Conservation (phyloP, 805 yeast genomes). For the Candida khao-thaluensis region DNA sequence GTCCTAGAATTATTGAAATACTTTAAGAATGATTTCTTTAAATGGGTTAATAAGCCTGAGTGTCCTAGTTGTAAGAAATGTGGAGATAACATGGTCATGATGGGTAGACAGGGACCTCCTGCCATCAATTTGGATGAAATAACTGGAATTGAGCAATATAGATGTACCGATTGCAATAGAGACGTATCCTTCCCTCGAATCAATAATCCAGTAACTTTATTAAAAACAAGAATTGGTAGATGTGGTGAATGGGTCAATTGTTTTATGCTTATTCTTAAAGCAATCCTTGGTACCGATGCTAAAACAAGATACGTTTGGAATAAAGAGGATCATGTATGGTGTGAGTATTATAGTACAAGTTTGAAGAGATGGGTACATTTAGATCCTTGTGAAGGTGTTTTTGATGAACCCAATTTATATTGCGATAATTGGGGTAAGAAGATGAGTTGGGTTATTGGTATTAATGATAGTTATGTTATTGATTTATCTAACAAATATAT, state of each 20-base stretch:
- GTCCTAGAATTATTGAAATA: slow-evolving; percentile 34
- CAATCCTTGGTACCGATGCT: slow-evolving; percentile 49
- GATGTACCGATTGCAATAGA: slow-evolving; percentile 51
- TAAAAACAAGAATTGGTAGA: slow-evolving; percentile 68
- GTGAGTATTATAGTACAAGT: slow-evolving; percentile 71
- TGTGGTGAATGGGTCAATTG: slow-evolving; percentile 97
- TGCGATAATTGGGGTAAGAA: slow-evolving; percentile 88
- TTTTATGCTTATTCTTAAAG: slow-evolving; percentile 65
- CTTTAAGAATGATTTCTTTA: slow-evolving; percentile 76
- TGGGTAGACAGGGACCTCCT: slow-evolving; percentile 31
- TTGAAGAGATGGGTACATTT: slow-evolving; percentile 79
- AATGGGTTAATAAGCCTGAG: slow-evolving; percentile 74
- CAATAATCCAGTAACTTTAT: slow-evolving; percentile 60
- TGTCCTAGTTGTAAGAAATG: slow-evolving; percentile 51
- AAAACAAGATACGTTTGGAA: slow-evolving; percentile 76
- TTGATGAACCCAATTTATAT: slow-evolving; percentile 77
- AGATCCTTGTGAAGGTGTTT: slow-evolving; percentile 85
- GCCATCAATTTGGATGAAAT: slow-evolving; percentile 51
- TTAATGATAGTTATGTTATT: slow-evolving; percentile 55
- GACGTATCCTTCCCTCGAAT: slow-evolving; percentile 71
- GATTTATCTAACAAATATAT: slow-evolving; percentile 77
- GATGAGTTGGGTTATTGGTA: slow-evolving; percentile 85
- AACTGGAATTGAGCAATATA: slow-evolving; percentile 59
- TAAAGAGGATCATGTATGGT: slow-evolving; percentile 94
- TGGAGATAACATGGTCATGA: slow-evolving; percentile 33